Conservation (phyloP, 2,329 filamentous ascomycete species). For the Botryotinia calthae region DNA sequence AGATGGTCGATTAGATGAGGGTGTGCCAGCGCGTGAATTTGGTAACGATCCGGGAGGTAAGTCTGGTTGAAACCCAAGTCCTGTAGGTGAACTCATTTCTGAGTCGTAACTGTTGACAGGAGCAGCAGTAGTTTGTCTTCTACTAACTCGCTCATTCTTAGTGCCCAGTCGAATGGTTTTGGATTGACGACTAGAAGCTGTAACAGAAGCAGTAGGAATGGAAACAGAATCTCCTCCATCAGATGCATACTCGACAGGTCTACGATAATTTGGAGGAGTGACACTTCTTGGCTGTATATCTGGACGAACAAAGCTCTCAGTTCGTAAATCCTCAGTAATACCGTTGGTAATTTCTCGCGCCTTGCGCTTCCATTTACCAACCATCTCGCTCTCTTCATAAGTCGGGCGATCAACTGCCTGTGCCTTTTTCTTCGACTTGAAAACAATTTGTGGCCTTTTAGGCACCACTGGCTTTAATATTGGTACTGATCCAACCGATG, state of each 20-base stretch:
- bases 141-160: constrained; percentile 20
- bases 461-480: constrained; percentile 10
- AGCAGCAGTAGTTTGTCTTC: constrained; percentile 21
- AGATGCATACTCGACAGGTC: constrained; percentile 27
- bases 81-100: constrained; percentile 53
- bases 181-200: constrained; percentile 18
- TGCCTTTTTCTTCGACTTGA: constrained; percentile 27
- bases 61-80: constrained; percentile 47
- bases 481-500: constrained; percentile 23
- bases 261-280: constrained; percentile 6
- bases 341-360: constrained; percentile 33
- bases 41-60: constrained; percentile 46
- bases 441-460: constrained; percentile 21
- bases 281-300: constrained; percentile 12
- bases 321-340: constrained; percentile 14
- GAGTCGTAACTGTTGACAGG: constrained; percentile 47
- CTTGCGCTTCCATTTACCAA: constrained; percentile 31
- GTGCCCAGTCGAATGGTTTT: constrained; percentile 33
- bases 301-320: constrained; percentile 36
- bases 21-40: constrained; percentile 60
- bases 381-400: constrained; percentile 28
- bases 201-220: constrained; percentile 17
- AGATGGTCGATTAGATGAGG: constrained; percentile 49
- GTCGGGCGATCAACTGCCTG: constrained; percentile 22
- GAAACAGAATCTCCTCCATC: constrained; percentile 32